These are phyloP conservation scores for Prunus campanulata DNA, from an alignment of 306 rosid genomes.

Conservation along the genomic window DNA sequence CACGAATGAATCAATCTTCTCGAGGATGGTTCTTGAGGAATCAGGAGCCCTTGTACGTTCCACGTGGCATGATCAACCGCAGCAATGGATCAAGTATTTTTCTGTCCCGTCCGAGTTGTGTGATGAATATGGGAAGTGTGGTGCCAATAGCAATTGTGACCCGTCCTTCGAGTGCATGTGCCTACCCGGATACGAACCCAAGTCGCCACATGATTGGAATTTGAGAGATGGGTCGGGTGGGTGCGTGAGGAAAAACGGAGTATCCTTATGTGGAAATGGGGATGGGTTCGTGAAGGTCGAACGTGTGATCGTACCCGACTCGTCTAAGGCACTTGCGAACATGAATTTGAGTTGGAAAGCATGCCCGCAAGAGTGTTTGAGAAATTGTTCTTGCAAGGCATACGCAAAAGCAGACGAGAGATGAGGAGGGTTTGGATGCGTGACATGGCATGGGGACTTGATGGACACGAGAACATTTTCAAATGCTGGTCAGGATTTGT, in stretches of 20 bases:
- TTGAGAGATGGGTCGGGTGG: constrained; percentile 47
- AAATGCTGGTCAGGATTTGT: constrained; percentile 41
- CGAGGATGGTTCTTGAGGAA: constrained; percentile 17
- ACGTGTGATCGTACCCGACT: too few species aligned
- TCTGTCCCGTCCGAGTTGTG: constrained; percentile 30
- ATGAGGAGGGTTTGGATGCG: constrained; percentile 41
- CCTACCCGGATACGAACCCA: constrained; percentile 61
- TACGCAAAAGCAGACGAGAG: constrained; percentile 43
- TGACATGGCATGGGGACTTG: constrained; percentile 51
- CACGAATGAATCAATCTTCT: neutral
- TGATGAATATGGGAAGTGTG: constrained; percentile 45
- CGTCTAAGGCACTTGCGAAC: neutral
- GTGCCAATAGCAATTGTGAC: constrained; percentile 51
- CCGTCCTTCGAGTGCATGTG: constrained; percentile 45
- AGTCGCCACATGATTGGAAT: neutral
- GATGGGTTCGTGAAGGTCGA: constrained; percentile 60
- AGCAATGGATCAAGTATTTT: constrained; percentile 38
- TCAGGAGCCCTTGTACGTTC: constrained; percentile 7
- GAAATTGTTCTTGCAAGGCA: constrained; percentile 55
- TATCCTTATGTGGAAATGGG: constrained; percentile 35
- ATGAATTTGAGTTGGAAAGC: constrained; percentile 24
- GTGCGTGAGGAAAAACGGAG: constrained; percentile 39
- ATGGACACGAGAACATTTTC: constrained; percentile 37
- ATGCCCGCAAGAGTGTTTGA: constrained; percentile 40
- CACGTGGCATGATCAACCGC: constrained; percentile 32